Conservation (phyloP, 345 rosid species). For the Camelina hispida region DNA sequence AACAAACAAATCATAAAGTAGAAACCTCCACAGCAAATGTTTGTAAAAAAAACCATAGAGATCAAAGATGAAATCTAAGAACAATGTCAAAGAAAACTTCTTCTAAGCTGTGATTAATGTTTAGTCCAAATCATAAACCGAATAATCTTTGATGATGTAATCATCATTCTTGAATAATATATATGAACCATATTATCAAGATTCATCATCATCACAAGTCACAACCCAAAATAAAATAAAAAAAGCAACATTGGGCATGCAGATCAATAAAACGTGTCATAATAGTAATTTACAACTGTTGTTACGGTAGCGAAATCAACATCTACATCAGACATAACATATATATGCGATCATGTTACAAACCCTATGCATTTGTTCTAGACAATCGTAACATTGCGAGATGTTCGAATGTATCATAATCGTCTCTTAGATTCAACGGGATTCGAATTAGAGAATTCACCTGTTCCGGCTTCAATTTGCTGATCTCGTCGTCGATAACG, state of each 20-base stretch:
- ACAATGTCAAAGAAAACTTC: not conserved
- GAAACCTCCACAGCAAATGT: conserved; percentile 5
- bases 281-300: not conserved
- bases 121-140: too few relatives aligned
- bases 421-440: not conserved
- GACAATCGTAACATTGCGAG: conserved; percentile 5
- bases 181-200: not conserved
- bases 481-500: not conserved
- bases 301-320: not conserved
- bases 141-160: too few relatives aligned
- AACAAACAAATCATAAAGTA: not conserved
- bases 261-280: not conserved
- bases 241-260: not conserved
- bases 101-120: not conserved
- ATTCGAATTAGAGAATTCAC: not conserved
- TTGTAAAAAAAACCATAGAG: not conserved
- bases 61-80: not conserved
- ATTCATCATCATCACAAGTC: conserved; percentile 2
- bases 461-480: conserved; percentile 18
- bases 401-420: not conserved
- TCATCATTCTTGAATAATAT: not conserved
- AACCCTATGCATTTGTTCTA: not conserved
- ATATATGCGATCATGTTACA: not conserved
- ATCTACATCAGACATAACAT: not conserved
- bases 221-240: not conserved